A percentile compares a stretch with the other conserved stretches of the same genome.
phyloP scores from a whole-genome alignment of 2,329 filamentous ascomycete genomes.

The Sporothrix euskadiensis region DNA sequence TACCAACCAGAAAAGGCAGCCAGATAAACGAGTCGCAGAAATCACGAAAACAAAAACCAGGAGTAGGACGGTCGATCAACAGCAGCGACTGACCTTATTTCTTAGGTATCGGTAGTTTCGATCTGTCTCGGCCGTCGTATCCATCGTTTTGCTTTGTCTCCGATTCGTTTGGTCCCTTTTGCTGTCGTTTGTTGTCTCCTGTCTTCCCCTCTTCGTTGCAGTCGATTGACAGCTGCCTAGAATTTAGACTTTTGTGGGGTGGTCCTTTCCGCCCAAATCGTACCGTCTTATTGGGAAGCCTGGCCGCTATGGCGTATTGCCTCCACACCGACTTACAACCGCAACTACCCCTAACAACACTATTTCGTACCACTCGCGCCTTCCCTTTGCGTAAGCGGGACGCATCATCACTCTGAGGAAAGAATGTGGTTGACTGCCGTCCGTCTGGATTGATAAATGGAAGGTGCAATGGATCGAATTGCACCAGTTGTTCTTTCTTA shows the following conservation, averaged over 20 bases:
- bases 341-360: background rate
- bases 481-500: background rate
- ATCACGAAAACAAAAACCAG: background rate
- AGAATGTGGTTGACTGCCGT: conserved; percentile 2
- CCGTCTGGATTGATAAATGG: background rate
- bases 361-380: background rate
- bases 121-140: background rate
- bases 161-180: background rate
- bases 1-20: conserved; percentile 8
- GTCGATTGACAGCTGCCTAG: conserved; percentile 24
- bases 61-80: background rate
- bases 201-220: background rate
- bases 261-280: background rate
- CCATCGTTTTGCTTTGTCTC: background rate
- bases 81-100: background rate
- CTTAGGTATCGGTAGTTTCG: background rate
- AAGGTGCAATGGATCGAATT: background rate
- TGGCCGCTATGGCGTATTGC: background rate
- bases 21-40: background rate
- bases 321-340: conserved; percentile 1
- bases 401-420: conserved; percentile 4
- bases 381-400: conserved; percentile 23
- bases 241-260: conserved; percentile 13
- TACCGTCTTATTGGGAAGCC: background rate
- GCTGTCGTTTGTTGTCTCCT: background rate